Conservation (phyloP, 106 monocot species). For the Dendrobium chrysotoxum region DNA sequence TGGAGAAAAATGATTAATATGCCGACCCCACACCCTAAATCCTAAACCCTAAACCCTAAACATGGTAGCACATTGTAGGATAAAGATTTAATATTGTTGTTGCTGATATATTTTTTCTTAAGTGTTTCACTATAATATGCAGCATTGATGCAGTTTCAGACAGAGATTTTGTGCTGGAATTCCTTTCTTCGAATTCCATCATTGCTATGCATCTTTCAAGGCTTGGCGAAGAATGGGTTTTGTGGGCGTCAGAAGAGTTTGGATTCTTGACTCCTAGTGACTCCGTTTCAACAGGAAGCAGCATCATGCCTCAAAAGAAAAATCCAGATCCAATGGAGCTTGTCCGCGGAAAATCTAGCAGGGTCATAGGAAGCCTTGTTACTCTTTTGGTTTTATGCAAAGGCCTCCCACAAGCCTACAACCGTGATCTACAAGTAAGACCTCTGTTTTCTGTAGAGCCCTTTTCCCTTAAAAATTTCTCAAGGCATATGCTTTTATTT, state of each 20-base stretch:
- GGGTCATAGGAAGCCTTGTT: conserved; percentile 69
- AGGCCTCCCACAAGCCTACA: conserved; percentile 96
- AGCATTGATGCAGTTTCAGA: conserved; percentile 99
- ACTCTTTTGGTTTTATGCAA: conserved; percentile 83
- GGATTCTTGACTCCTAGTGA: conserved; percentile 91
- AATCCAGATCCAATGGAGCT: conserved; percentile 99
- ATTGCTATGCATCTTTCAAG: conserved; percentile 88
- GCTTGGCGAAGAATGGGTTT: conserved; percentile 95
- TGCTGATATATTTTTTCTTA: neutral
- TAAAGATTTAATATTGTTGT: neutral
- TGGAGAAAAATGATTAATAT: too few relatives aligned
- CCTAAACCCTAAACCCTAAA: too few relatives aligned
- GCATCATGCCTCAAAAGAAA: conserved; percentile 98
- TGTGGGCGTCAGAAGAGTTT: conserved; percentile 99
- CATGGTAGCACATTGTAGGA: too few relatives aligned
- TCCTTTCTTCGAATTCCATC: conserved; percentile 78
- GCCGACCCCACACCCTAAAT: too few relatives aligned
- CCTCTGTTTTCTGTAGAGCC: too few relatives aligned
- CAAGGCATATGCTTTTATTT: neutral
- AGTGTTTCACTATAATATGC: conserved; percentile 9
- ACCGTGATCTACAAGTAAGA: conserved; percentile 84
- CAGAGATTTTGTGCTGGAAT: conserved; percentile 89
- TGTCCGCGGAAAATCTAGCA: conserved; percentile 92
- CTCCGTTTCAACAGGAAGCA: conserved; percentile 77
- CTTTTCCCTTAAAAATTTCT: neutral